These are phyloP conservation scores for Populus deltoides DNA, from an alignment of 345 rosid genomes.

Conservation along the genomic window DNA sequence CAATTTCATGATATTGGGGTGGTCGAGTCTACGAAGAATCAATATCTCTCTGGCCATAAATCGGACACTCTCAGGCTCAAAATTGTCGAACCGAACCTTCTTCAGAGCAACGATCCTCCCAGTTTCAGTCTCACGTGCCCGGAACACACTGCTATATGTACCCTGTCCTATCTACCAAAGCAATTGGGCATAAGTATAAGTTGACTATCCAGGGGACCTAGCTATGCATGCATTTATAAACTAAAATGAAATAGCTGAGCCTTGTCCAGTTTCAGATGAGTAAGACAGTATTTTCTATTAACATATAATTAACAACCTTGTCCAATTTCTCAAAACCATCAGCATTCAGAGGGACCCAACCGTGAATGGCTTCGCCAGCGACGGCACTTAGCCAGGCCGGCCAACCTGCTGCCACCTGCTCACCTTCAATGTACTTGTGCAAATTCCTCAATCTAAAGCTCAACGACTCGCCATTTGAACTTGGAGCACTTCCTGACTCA, in stretches of 20 bases:
- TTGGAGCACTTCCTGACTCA: conserved; percentile 60
- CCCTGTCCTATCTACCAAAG: conserved; percentile 88
- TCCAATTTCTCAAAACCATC: conserved; percentile 87
- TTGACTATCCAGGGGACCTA: not conserved
- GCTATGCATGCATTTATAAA: not conserved
- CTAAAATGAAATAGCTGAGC: not conserved
- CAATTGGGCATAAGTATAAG: conserved; percentile 10
- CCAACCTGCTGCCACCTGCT: conserved; percentile 99
- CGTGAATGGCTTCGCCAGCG: conserved; percentile 93
- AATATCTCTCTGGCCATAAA: conserved; percentile 97
- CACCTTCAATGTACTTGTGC: conserved; percentile 71
- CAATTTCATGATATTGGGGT: conserved; percentile 87
- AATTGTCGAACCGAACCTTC: conserved; percentile 93
- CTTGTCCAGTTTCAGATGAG: not conserved
- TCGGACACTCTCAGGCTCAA: conserved; percentile 97
- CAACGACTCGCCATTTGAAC: conserved; percentile 68
- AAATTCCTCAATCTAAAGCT: conserved; percentile 76
- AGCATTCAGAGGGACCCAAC: conserved; percentile 87
- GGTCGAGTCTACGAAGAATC: conserved; percentile 84
- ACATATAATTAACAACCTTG: conserved; percentile 45
- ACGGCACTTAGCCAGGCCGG: conserved; percentile 97
- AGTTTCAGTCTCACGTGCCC: conserved; percentile 73
- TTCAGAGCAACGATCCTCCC: conserved; percentile 89
- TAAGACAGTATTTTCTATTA: not conserved
- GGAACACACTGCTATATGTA: conserved; percentile 90